phyloP scores from a whole-genome alignment of 345 rosid genomes.

The Acer saccharum region DNA sequence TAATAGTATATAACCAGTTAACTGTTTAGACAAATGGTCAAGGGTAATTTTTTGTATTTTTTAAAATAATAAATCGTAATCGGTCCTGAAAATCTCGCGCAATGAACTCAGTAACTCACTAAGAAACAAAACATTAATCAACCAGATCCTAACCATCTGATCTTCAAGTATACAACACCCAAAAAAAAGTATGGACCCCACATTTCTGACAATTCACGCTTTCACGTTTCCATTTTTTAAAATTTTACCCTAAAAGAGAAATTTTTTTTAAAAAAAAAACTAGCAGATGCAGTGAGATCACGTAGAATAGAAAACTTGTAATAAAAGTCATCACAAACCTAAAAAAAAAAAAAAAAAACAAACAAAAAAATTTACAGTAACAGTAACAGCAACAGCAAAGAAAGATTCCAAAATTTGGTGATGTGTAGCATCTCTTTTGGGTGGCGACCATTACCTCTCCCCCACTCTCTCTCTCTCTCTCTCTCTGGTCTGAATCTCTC shows the following conservation, averaged over 20 bases:
- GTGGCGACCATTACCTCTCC: constrained; percentile 21
- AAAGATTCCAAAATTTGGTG: constrained; percentile 23
- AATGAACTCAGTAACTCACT: too few species aligned
- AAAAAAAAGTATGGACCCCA: constrained; percentile 8
- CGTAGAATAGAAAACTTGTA: constrained; percentile 12
- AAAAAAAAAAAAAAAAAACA: not conserved
- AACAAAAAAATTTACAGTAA: not conserved
- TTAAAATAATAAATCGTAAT: too few species aligned
- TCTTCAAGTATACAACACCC: not conserved
- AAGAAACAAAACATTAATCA: too few species aligned
- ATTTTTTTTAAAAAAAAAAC: not conserved
- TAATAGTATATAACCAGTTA: too few species aligned
- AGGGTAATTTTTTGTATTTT: too few species aligned
- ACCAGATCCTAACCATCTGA: not conserved
- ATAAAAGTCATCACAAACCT: constrained; percentile 8
- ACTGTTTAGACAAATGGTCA: too few species aligned
- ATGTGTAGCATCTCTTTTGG: constrained; percentile 29
- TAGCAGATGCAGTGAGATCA: not conserved
- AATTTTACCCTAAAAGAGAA: too few species aligned
- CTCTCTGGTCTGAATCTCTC: constrained; percentile 3
- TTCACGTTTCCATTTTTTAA: not conserved
- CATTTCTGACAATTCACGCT: not conserved
- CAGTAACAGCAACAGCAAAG: too few species aligned
- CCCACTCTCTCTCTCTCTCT: not conserved
- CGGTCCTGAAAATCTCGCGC: too few species aligned